These are phyloP conservation scores for Carallia pectinifolia DNA, from an alignment of 345 rosid species.

Conservation along the genomic window DNA sequence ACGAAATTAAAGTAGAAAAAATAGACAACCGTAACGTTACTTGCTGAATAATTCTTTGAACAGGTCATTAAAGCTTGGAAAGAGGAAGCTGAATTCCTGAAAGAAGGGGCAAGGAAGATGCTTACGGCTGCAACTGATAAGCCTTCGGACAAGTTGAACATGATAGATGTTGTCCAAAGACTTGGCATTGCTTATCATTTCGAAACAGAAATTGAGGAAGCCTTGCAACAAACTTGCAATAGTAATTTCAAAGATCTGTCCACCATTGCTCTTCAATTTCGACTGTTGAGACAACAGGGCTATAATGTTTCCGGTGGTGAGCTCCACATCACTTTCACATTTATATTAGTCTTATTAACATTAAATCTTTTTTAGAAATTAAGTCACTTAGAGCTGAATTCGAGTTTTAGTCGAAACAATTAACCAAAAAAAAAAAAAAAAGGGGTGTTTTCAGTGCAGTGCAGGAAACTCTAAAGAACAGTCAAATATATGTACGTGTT, in stretches of 20 bases:
- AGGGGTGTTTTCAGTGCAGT: too few relatives aligned
- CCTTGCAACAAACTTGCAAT: not conserved
- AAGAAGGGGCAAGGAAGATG: conserved; percentile 1
- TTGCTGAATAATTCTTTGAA: not conserved
- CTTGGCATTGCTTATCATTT: conserved; percentile 23
- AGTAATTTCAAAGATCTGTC: not conserved
- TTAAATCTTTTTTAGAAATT: too few relatives aligned
- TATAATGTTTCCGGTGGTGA: conserved; percentile 11
- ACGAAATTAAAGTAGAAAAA: too few relatives aligned
- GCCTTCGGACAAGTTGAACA: not conserved
- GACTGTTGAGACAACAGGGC: conserved; percentile 26
- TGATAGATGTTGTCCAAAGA: conserved; percentile 20
- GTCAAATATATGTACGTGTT: too few relatives aligned
- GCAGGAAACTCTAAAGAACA: too few relatives aligned
- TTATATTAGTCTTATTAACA: not conserved
- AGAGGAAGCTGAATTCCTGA: not conserved
- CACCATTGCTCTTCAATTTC: conserved; percentile 23
- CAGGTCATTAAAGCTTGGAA: not conserved
- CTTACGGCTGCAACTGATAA: not conserved
- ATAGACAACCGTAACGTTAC: too few relatives aligned
- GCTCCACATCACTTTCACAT: not conserved
- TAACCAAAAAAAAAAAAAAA: too few relatives aligned
- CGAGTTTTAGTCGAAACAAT: too few relatives aligned
- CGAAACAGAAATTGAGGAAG: conserved; percentile 14
- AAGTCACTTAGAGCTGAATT: too few relatives aligned